Conservation (phyloP, 306 rosid species). For the Fragaria ananassa region DNA sequence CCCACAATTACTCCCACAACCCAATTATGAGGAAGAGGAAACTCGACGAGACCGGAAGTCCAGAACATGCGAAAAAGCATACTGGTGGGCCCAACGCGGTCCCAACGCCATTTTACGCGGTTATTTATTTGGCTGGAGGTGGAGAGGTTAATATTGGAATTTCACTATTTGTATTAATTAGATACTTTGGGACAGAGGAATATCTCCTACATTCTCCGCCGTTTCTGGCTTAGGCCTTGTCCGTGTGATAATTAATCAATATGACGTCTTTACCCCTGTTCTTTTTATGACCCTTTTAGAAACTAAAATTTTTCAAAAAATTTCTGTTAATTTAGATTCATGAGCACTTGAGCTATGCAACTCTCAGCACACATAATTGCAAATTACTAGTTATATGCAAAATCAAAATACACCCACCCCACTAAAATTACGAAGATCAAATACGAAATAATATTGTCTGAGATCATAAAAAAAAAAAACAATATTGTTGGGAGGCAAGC, state of each 20-base stretch:
- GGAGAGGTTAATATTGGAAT: neutral
- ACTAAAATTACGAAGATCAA: no score
- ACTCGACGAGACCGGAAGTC: neutral
- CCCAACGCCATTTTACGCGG: neutral
- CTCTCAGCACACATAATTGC: no score
- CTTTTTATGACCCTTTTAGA: no score
- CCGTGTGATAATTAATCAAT: neutral
- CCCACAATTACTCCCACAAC: neutral
- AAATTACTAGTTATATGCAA: no score
- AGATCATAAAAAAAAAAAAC: no score
- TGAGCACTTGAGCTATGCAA: no score
- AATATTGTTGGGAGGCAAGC: no score
- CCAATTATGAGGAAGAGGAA: slow-evolving; percentile 6
- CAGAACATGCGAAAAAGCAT: neutral
- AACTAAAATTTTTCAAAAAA: no score
- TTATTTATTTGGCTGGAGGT: neutral
- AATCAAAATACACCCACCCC: fast-evolving
- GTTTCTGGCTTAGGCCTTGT: neutral
- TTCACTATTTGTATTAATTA: neutral
- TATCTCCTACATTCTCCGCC: neutral
- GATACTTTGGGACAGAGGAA: neutral
- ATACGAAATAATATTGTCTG: no score
- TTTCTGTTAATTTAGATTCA: no score
- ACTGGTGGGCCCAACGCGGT: neutral
- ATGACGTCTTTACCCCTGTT: no score